Evolutionary conservation across 306 rosid species (phyloP).

Genomic region (Glycyrrhiza uralensis): DNA sequence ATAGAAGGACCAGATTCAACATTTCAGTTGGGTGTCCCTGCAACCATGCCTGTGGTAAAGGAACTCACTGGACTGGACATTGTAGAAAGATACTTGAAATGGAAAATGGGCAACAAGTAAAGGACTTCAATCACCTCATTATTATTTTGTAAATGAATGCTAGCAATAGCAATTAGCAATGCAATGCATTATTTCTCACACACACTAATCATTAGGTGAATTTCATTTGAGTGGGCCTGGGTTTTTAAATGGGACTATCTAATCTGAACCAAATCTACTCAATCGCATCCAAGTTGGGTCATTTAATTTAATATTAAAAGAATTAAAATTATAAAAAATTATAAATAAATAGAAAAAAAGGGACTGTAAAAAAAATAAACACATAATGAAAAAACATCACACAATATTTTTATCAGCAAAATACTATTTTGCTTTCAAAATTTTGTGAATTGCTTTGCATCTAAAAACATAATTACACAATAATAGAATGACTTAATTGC

Average conservation of each 20-base stretch:
- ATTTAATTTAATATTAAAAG: no score
- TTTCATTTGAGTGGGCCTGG: neutral
- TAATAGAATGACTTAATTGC: no score
- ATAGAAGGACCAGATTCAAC: conserved; percentile 27
- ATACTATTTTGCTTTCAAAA: no score
- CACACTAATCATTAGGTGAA: neutral
- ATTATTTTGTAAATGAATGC: neutral
- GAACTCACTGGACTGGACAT: conserved; percentile 63
- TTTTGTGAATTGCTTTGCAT: no score
- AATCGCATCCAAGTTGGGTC: no score
- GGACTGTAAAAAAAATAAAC: no score
- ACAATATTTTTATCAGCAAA: no score
- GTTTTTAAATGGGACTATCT: neutral
- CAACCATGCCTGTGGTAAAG: conserved; percentile 83
- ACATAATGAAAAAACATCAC: no score
- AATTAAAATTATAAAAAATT: no score
- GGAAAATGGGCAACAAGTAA: conserved; percentile 39
- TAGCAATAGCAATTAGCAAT: neutral
- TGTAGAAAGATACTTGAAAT: conserved; percentile 73
- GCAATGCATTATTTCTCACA: neutral
- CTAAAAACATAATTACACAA: no score
- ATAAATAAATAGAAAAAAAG: no score
- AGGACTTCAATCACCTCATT: neutral
- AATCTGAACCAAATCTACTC: neutral
- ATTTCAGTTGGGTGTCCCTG: conserved; percentile 77